Evolutionary conservation across 108 stramenopile species (phyloP).

Genomic region (Pseudonitzschia multiseries): DNA sequence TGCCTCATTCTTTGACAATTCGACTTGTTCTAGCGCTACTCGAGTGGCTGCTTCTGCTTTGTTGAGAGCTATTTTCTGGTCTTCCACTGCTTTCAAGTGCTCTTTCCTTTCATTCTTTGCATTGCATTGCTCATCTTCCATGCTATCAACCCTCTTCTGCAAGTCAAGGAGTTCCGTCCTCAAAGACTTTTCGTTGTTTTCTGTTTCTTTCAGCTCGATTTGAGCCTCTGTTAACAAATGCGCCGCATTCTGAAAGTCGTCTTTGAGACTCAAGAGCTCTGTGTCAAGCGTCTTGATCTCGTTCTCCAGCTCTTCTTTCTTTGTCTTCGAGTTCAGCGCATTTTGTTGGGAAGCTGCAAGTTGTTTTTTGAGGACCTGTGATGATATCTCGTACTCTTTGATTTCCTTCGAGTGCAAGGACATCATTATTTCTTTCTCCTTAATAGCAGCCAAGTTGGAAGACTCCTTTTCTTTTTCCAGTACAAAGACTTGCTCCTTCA

Average conservation of each 20-base stretch:
- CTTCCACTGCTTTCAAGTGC: background rate
- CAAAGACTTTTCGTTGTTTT: conserved; percentile 4
- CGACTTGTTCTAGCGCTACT: background rate
- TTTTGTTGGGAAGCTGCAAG: background rate
- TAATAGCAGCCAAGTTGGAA: background rate
- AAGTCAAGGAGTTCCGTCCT: background rate
- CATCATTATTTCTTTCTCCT: background rate
- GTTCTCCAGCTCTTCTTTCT: background rate
- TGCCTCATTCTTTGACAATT: background rate
- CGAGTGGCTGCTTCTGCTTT: background rate
- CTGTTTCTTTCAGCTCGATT: background rate
- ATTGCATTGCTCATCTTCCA: background rate
- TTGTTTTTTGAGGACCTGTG: background rate
- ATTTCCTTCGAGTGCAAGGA: background rate
- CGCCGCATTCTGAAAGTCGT: background rate
- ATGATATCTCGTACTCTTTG: background rate
- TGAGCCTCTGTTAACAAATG: background rate
- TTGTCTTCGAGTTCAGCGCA: background rate
- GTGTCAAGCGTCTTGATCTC: background rate
- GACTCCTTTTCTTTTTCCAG: conserved; percentile 1
- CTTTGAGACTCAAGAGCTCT: background rate
- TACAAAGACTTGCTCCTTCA: background rate
- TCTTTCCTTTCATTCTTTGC: background rate
- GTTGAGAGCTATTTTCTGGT: background rate
- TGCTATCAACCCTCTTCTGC: background rate